Percentiles rank a stretch among this genome's conserved stretches.
These are phyloP conservation scores for Berkeleyomyces basicola DNA, from an alignment of 2,329 filamentous ascomycete species.

Conservation along the genomic window DNA sequence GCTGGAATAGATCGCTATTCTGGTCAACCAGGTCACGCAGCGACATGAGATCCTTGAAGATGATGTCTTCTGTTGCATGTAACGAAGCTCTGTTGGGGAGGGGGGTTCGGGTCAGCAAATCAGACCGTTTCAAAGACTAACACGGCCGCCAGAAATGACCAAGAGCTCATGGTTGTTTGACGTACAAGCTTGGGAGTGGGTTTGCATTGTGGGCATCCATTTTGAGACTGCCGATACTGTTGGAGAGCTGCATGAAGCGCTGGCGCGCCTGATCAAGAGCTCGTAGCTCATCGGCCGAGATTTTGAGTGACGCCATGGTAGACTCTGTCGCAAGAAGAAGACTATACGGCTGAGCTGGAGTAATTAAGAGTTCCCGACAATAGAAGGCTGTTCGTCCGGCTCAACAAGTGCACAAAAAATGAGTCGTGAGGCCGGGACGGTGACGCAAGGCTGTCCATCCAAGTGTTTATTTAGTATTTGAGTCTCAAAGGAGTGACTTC, in stretches of 20 bases:
- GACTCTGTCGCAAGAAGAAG: neutral
- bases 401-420: neutral
- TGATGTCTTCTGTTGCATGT: slow-evolving; percentile 53
- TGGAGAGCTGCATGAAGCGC: slow-evolving; percentile 50
- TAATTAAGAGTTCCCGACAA: neutral
- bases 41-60: slow-evolving; percentile 51
- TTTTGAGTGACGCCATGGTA: slow-evolving; percentile 28
- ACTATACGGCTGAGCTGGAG: neutral
- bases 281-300: slow-evolving; percentile 45
- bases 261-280: slow-evolving; percentile 54
- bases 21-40: slow-evolving; percentile 49
- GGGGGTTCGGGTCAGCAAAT: neutral
- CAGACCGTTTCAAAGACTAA: neutral
- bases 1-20: slow-evolving; percentile 49
- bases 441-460: neutral
- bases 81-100: slow-evolving; percentile 41
- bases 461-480: no score
- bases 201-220: slow-evolving; percentile 43
- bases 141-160: neutral
- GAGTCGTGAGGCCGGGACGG: neutral
- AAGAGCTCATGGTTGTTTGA: neutral
- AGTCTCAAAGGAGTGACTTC: no score
- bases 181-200: slow-evolving; percentile 51
- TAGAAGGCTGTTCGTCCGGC: neutral
- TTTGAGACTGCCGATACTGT: slow-evolving; percentile 48